Percentiles rank a stretch among this genome's conserved stretches.
Evolutionary conservation across 768 basidiomycete genomes (phyloP).

Genomic region (Hericium coralloides): DNA sequence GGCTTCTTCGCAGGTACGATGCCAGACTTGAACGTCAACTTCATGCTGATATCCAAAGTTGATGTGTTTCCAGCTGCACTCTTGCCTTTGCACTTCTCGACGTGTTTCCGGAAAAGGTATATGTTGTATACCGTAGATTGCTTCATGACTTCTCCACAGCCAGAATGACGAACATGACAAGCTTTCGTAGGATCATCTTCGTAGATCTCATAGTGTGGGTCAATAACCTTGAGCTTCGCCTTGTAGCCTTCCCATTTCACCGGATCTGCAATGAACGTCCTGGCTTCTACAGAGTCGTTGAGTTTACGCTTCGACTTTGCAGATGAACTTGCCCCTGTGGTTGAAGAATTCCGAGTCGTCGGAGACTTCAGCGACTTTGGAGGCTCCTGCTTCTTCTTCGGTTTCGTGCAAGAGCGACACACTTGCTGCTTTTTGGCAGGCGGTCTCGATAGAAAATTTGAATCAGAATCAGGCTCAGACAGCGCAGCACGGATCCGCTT

Average conservation of each 20-base stretch:
- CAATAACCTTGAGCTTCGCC: not conserved
- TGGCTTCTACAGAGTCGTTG: not conserved
- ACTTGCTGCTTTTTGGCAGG: not conserved
- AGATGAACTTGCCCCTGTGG: not conserved
- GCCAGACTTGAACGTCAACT: not conserved
- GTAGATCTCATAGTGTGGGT: not conserved
- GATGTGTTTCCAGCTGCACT: not conserved
- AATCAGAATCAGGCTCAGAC: not conserved
- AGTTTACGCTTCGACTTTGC: not conserved
- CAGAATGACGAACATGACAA: not conserved
- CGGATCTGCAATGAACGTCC: not conserved
- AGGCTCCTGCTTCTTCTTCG: not conserved
- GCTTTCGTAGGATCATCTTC: not conserved
- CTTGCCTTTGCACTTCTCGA: not conserved
- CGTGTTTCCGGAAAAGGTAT: not conserved
- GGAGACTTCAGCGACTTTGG: too few relatives aligned
- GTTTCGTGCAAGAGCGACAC: not conserved
- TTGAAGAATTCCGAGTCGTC: not conserved
- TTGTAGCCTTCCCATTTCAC: not conserved
- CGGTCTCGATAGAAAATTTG: not conserved
- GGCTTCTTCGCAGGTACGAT: too few relatives aligned
- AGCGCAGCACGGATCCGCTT: too few relatives aligned
- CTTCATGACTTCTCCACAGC: not conserved
- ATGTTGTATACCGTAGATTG: not conserved
- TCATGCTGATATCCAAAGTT: not conserved